Evolutionary conservation across 768 basidiomycete genomes (phyloP).

Genomic region (Lyophyllum atratum): DNA sequence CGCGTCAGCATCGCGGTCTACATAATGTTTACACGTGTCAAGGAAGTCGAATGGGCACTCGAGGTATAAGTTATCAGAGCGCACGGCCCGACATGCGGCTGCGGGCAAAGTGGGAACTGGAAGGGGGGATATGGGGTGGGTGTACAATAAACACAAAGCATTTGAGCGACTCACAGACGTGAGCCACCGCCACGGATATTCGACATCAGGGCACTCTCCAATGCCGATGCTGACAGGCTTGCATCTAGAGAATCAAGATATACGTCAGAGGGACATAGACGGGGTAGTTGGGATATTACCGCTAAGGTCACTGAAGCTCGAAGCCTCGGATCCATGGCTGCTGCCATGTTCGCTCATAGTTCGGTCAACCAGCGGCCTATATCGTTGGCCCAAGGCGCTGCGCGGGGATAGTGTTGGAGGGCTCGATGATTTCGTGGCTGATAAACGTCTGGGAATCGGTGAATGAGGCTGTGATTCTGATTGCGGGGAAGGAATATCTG

Average conservation of each 20-base stretch:
- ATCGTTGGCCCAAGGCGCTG: conserved; percentile 53
- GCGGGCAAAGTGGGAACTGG: conserved; percentile 39
- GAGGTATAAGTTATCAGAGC: conserved; percentile 4
- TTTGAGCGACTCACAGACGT: conserved; percentile 56
- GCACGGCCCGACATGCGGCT: conserved; percentile 35
- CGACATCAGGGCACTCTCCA: conserved; percentile 80
- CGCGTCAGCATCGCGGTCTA: conserved; percentile 11
- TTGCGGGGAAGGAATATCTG: conserved; percentile 77
- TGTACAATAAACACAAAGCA: neutral
- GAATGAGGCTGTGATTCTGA: conserved; percentile 55
- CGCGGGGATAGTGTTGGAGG: conserved; percentile 60
- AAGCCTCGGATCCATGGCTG: conserved; percentile 71
- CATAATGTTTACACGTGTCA: neutral
- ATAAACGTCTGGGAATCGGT: conserved; percentile 52
- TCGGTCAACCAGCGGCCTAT: conserved; percentile 44
- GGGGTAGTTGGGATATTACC: conserved; percentile 40
- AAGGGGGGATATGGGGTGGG: conserved; percentile 1
- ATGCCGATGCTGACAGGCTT: conserved; percentile 74
- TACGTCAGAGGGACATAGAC: neutral
- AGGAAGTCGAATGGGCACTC: neutral
- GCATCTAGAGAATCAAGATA: conserved; percentile 45
- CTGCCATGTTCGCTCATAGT: conserved; percentile 57
- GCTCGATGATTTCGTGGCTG: conserved; percentile 59
- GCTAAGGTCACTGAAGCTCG: conserved; percentile 85
- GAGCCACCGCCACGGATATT: conserved; percentile 71